These are phyloP conservation scores for Metschnikowia kofuensis DNA, from an alignment of 805 yeast species.

Conservation along the genomic window DNA sequence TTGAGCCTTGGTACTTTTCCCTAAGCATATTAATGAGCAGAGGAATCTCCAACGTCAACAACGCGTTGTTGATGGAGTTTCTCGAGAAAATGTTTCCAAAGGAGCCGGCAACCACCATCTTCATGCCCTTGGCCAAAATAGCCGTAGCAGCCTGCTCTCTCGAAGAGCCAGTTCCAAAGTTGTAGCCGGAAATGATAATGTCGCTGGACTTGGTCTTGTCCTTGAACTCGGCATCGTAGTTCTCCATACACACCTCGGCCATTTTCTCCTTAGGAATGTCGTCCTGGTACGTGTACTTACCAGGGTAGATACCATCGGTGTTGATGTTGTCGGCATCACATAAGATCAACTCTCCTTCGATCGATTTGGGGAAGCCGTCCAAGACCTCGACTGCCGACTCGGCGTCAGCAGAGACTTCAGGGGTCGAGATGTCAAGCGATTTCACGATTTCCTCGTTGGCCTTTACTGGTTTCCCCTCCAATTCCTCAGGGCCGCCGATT, in stretches of 20 bases:
- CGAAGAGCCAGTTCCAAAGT: slow-evolving; percentile 97
- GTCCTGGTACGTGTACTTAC: slow-evolving; percentile 98
- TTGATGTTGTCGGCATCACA: slow-evolving; percentile 97
- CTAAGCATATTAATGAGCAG: slow-evolving; percentile 75
- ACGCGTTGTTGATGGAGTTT: slow-evolving; percentile 94
- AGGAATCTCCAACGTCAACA: slow-evolving; percentile 91
- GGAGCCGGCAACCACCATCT: slow-evolving; percentile 92
- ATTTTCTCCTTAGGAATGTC: slow-evolving; percentile 91
- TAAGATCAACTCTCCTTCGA: slow-evolving; percentile 86
- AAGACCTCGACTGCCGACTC: slow-evolving; percentile 63
- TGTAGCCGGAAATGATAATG: slow-evolving; percentile 86
- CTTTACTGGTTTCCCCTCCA: slow-evolving; percentile 49
- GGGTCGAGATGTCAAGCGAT: slow-evolving; percentile 27
- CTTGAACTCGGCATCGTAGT: slow-evolving; percentile 89
- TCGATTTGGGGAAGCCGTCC: slow-evolving; percentile 86
- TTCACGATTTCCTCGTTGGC: slow-evolving; percentile 52
- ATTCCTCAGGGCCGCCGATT: slow-evolving; percentile 89
- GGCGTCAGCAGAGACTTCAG: slow-evolving; percentile 25
- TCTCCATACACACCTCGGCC: slow-evolving; percentile 99
- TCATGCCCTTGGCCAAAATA: slow-evolving; percentile 88
- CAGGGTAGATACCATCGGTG: slow-evolving; percentile 98
- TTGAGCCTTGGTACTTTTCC: slow-evolving; percentile 52
- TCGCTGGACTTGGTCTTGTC: slow-evolving; percentile 81
- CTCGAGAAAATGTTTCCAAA: slow-evolving; percentile 96
- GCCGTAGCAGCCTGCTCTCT: slow-evolving; percentile 99